Evolutionary conservation across 2,329 filamentous ascomycete species (phyloP), one percentile per base, ranked within the genome.

Genomic region (Cryphonectria carpinicola): DNA sequence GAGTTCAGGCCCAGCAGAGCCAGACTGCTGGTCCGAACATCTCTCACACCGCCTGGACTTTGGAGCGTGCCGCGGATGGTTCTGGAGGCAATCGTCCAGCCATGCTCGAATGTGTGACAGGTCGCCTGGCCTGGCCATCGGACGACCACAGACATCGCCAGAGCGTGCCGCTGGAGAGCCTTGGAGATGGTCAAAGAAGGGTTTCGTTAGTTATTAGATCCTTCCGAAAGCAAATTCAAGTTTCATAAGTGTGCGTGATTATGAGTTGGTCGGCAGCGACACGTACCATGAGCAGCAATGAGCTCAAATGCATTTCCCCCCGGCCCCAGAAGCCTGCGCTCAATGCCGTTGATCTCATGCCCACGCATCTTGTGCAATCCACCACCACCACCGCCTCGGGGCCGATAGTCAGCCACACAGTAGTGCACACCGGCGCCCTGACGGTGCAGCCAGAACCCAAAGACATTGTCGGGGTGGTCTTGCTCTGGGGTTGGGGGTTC

Each of bases 241-340:
- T 41, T 35, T 13, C 3, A 10, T 25, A 32, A 32, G 32, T 32
- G 3, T 5, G 37, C 28, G 56, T 35, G 10, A 39, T 39, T 1
- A 22, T 1, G 19, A 62, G 60, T n/a, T 32, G 32, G 32, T 32
- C 32, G 22, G 10, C 1, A 62, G 37, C 0, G 35, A 5, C 4
- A 62, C 61, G 28, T n/a, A 64, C 61, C 61, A 25, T 64, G 61
- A 17, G 37, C 37, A 64, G 61, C 61, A 19, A 64, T 19, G 13
- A 64, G 22, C 61, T 64, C 61, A 46, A 64, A 64, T 17, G 61
- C 61, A 25, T 64, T 46, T 1, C 39, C 25, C 10, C 6, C n/a
- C 17, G 39, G 39, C 4, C 37, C 1, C 39, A 64, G 11, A 46
- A 64, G 22, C 10, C 37, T 64, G 17, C 61, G 61, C 61, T 46